phyloP scores from a whole-genome alignment of 495 filamentous ascomycete species.

The Acidomyces sp. region DNA sequence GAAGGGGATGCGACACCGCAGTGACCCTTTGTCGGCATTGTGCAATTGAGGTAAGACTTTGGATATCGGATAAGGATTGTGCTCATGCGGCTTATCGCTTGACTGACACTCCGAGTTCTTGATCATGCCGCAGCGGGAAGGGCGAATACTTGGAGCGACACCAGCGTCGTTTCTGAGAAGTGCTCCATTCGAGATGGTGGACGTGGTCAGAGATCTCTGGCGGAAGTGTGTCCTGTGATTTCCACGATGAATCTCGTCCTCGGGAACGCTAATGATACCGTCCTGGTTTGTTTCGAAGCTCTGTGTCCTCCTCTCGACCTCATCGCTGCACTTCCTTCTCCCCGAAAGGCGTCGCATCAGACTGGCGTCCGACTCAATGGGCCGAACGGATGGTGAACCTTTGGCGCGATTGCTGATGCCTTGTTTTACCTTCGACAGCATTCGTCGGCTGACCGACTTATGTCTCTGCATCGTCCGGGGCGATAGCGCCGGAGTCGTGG shows the following conservation, averaged over 20 bases:
- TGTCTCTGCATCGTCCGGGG: constrained; percentile 11
- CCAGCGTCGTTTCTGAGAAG: too few species aligned
- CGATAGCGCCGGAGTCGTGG: not conserved
- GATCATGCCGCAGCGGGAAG: not conserved
- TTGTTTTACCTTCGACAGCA: constrained; percentile 21
- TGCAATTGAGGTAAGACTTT: not conserved
- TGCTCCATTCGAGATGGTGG: constrained; percentile 3
- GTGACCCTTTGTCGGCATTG: not conserved
- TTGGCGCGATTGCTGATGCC: constrained; percentile 17
- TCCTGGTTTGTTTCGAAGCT: constrained; percentile 14
- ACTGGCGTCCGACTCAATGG: constrained; percentile 15
- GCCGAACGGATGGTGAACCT: constrained; percentile 5
- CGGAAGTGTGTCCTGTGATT: not conserved
- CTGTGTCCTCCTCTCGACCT: constrained; percentile 6
- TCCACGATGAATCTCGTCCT: not conserved
- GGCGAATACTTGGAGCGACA: not conserved
- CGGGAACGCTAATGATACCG: not conserved
- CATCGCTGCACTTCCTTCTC: constrained; percentile 12
- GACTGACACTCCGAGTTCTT: not conserved
- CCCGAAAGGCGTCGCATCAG: constrained; percentile 15
- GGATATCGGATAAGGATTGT: not conserved
- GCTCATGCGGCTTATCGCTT: not conserved
- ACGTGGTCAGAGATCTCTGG: not conserved
- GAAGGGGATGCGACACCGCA: constrained; percentile 8
- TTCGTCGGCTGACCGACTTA: constrained; percentile 19